These are phyloP conservation scores for Candida mesenterica DNA, from an alignment of 1,139 yeast species.

Conservation along the genomic window DNA sequence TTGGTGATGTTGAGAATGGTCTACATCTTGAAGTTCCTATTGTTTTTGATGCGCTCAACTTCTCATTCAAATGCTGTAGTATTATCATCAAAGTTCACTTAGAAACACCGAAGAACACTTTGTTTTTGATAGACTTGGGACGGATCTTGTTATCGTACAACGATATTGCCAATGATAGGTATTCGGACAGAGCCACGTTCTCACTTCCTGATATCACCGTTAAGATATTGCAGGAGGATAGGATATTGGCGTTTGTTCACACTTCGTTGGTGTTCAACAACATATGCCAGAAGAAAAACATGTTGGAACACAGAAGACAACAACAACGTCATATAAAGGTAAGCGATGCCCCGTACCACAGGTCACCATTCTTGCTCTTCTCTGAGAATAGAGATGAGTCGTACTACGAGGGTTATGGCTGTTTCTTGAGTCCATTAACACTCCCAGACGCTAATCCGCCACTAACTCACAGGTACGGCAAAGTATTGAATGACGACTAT, in stretches of 20 bases:
- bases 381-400: constrained; percentile 40
- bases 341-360: constrained; percentile 82
- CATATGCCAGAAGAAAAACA: constrained; percentile 56
- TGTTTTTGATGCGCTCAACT: constrained; percentile 66
- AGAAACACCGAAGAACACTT: constrained; percentile 17
- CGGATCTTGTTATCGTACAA: constrained; percentile 50
- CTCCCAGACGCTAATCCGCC: constrained; percentile 69
- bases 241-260: constrained; percentile 31
- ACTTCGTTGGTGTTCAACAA: constrained; percentile 62
- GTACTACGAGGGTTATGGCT: constrained; percentile 49
- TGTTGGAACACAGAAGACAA: constrained; percentile 40
- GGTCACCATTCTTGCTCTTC: constrained; percentile 69
- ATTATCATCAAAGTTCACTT: constrained; percentile 26
- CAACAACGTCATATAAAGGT: constrained; percentile 66
- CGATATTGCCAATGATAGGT: constrained; percentile 69
- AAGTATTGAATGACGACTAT: constrained; percentile 3
- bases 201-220: constrained; percentile 47
- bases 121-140: constrained; percentile 26
- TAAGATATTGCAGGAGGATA: constrained; percentile 25
- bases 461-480: constrained; percentile 2
- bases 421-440: constrained; percentile 61
- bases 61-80: constrained; percentile 48
- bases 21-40: constrained; percentile 55
- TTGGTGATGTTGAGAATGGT: constrained; percentile 72
- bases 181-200: constrained; percentile 54